Evolutionary conservation across 1,139 yeast genomes (phyloP).

Genomic region (Zygoascus hellenicus): DNA sequence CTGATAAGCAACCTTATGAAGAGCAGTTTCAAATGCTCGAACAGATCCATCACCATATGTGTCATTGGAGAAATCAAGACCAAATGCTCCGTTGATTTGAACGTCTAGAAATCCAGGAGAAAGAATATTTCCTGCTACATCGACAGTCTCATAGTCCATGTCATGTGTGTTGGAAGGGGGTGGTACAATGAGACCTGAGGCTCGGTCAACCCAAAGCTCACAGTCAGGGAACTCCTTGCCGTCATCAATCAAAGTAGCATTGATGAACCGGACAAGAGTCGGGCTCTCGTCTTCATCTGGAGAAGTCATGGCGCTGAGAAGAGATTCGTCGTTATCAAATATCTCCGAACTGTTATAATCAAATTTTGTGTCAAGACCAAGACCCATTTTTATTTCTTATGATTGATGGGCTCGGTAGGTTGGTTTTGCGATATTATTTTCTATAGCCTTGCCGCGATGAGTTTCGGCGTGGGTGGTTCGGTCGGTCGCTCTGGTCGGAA

Average conservation of each 20-base stretch:
- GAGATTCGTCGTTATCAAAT: conserved; percentile 5
- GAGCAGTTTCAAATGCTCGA: conserved; percentile 26
- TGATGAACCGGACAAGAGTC: conserved; percentile 37
- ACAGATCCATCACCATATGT: conserved; percentile 35
- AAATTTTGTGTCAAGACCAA: conserved; percentile 5
- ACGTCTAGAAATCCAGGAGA: conserved; percentile 60
- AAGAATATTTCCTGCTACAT: conserved; percentile 45
- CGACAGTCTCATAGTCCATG: conserved; percentile 33
- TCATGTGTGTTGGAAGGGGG: conserved; percentile 21
- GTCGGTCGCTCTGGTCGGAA: not conserved
- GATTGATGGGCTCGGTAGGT: not conserved
- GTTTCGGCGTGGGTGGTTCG: too few species aligned
- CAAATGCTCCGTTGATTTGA: conserved; percentile 59
- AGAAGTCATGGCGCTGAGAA: conserved; percentile 9
- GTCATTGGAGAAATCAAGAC: conserved; percentile 49
- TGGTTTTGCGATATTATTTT: too few species aligned
- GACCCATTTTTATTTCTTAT: conserved; percentile 3
- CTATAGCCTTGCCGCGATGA: too few species aligned
- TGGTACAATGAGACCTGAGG: conserved; percentile 41
- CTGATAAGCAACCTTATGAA: conserved; percentile 22
- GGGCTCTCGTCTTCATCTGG: conserved; percentile 8
- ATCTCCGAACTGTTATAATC: conserved; percentile 1
- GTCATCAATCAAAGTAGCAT: conserved; percentile 49
- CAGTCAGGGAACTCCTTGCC: conserved; percentile 39
- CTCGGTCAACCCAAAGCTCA: conserved; percentile 46